These are phyloP conservation scores for Blastocystis sp. DNA, from an alignment of 352 stramenopile species.

Conservation along the genomic window DNA sequence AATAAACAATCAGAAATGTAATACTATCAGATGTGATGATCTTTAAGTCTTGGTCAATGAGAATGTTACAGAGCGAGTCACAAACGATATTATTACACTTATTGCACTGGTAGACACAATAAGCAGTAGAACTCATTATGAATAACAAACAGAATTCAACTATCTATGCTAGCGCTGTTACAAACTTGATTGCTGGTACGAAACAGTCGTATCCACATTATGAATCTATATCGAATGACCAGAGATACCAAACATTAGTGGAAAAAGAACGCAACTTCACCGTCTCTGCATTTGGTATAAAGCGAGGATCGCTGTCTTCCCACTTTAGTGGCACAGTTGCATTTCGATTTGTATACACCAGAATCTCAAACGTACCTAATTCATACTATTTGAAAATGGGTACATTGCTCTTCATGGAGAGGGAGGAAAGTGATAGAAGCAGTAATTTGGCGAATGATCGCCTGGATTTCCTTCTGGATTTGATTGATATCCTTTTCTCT, in stretches of 20 bases:
- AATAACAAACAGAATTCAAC: conserved; percentile 59
- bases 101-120: conserved; percentile 10
- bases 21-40: background rate
- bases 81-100: background rate
- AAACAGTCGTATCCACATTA: conserved; percentile 93
- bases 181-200: conserved; percentile 78
- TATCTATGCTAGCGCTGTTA: background rate
- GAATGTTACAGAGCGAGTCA: background rate
- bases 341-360: conserved; percentile 95
- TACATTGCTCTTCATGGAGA: conserved; percentile 89
- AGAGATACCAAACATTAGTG: conserved; percentile 78
- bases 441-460: conserved; percentile 98
- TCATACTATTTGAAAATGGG: background rate
- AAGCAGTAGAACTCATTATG: background rate
- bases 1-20: background rate
- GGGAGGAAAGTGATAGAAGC: conserved; percentile 95
- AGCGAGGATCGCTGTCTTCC: conserved; percentile 93
- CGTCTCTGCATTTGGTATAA: conserved; percentile 91
- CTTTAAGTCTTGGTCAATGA: background rate
- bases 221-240: conserved; percentile 75
- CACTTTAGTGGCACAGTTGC: conserved; percentile 85
- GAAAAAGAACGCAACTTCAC: conserved; percentile 94
- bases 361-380: conserved; percentile 84
- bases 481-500: conserved; percentile 77
- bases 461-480: conserved; percentile 95